Percentiles rank a stretch among this genome's conserved stretches.
Conservation (phyloP, 2,329 filamentous ascomycete species). For the Colletotrichum nymphaeae region DNA sequence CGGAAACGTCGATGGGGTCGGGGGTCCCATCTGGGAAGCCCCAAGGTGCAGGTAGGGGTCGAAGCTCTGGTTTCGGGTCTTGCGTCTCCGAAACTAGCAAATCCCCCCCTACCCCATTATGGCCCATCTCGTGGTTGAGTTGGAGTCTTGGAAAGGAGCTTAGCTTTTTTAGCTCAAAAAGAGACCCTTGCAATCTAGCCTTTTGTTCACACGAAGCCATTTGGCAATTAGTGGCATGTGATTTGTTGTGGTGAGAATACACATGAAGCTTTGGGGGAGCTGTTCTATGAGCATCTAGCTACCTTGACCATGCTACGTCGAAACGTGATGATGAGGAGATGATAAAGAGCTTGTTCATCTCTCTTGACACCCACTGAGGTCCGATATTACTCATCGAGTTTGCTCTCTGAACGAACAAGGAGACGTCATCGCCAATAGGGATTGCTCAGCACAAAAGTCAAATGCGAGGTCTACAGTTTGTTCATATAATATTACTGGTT, state of each 20-base stretch:
- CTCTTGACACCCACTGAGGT: neutral
- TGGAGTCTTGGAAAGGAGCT: neutral
- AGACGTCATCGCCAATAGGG: neutral
- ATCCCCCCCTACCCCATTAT: constrained; percentile 6
- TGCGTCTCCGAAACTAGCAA: constrained; percentile 30
- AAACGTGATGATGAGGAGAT: neutral
- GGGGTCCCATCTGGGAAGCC: neutral
- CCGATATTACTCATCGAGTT: neutral
- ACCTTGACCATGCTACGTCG: neutral
- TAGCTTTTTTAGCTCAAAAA: neutral
- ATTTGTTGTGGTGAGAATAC: neutral
- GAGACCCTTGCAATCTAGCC: neutral
- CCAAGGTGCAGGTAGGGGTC: neutral
- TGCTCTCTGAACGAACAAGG: neutral
- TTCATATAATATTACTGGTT: no score
- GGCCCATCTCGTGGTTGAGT: neutral
- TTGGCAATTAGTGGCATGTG: constrained; percentile 1
- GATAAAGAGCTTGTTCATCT: neutral
- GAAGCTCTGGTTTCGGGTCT: constrained; percentile 31
- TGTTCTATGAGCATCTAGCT: neutral
- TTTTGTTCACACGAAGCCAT: neutral
- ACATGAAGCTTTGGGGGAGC: neutral
- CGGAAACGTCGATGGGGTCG: constrained; percentile 19
- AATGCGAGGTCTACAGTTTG: neutral
- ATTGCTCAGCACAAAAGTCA: neutral